These are phyloP conservation scores for Sclerotinia sclerotiorum DNA, from an alignment of 2,329 filamentous ascomycete genomes.

Conservation along the genomic window DNA sequence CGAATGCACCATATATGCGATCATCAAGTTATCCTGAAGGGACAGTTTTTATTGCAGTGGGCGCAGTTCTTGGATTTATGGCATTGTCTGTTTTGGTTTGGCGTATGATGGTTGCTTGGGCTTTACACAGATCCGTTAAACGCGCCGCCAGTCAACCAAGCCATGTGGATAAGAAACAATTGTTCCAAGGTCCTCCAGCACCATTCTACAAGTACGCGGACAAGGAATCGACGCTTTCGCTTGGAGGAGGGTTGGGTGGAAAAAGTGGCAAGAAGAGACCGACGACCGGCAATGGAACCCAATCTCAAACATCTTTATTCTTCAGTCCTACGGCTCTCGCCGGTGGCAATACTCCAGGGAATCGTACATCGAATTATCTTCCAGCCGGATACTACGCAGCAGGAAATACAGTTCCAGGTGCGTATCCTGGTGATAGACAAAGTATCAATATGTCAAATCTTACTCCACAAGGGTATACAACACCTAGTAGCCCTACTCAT, in stretches of 20 bases:
- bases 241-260: constrained; percentile 31
- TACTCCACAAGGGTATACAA: constrained; percentile 46
- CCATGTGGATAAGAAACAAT: constrained; percentile 66
- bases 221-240: constrained; percentile 44
- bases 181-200: constrained; percentile 54
- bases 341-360: constrained; percentile 52
- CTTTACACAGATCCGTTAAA: constrained; percentile 87
- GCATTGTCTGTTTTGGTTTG: constrained; percentile 80
- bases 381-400: constrained; percentile 90
- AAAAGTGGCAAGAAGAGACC: constrained; percentile 42
- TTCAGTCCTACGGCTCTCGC: constrained; percentile 87
- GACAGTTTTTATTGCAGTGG: constrained; percentile 94
- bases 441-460: constrained; percentile 63
- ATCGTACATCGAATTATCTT: constrained; percentile 76
- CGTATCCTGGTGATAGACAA: constrained; percentile 39
- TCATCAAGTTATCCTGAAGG: constrained; percentile 82
- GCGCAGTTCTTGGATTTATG: constrained; percentile 81
- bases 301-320: constrained; percentile 58
- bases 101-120: constrained; percentile 85
- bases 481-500: constrained; percentile 61
- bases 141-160: constrained; percentile 77
- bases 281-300: constrained; percentile 40
- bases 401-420: constrained; percentile 44
- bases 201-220: constrained; percentile 62
- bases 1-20: constrained; percentile 88